Evolutionary conservation across 306 rosid species (phyloP), one percentile per base, ranked within the genome.

Genomic region (Cucumis hystrix): DNA sequence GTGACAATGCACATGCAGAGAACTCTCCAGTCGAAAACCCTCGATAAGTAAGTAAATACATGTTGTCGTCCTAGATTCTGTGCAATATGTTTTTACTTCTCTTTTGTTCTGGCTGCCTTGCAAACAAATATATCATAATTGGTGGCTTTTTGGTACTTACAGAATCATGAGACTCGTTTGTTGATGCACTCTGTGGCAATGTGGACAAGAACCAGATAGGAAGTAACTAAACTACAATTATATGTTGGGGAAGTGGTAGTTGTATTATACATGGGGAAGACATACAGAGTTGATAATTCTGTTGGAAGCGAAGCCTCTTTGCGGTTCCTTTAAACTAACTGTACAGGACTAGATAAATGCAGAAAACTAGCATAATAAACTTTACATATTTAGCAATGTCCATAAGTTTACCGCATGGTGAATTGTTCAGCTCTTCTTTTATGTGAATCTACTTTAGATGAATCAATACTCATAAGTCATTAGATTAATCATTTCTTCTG

Each of bases 401-500:
- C 67, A 47, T 6, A 70, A 47, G 58, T 49, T 71, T 25, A 33
- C 9, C 30, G 8, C 45, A 41, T 49, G 16, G 39, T 6, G 7
- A 21, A 52, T 40, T 68, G 6, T 68, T 10, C 30, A 67, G 25
- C 30, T 10, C 30, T 6, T 10, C 33, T 67, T 39, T 67, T 69
- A 2, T 41, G 33, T 67, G 21, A 45, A 45, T 69, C 10, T 45
- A 43, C 56, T 41, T 45, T 45, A 45, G 30, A 67, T 40, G 35
- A 37, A 3, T 67, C 43, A 14, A 4, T 41, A 20, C 57, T 45
- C 57, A 45, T 11, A 45, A 33, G 37, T 33, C 37, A 33, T 33
- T 1, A 20, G 6, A 45, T 69, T 10, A n/a, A 45, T 20, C 57
- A 69, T 69, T 43, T 69, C n/a, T 82, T 93, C 80, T 84, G 37